Evolutionary conservation across 2,329 filamentous ascomycete species (phyloP), one percentile per base, ranked within the genome.

Genomic region (Elsinoe fawcettii): DNA sequence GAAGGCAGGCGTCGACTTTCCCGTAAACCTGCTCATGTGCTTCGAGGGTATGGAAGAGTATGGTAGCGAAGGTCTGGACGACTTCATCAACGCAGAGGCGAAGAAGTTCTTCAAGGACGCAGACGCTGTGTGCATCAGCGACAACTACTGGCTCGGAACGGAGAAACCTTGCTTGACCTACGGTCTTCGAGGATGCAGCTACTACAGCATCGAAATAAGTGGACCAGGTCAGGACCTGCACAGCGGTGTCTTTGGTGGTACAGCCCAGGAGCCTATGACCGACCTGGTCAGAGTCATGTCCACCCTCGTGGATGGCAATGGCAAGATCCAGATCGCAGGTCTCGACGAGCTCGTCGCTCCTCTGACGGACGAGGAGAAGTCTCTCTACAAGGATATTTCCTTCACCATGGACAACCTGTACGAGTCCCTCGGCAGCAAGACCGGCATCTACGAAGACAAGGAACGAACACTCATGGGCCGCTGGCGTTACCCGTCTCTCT

Each of bases 1-100:
- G 74, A 93, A 95, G 79, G 90, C 91, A 34, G 89, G 89, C 58
- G 79, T 97, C 46, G 92, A 96, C 54, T 90, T 99, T 71, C 93
- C 93, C 7, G 93, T 99, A 69, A 99, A 99, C 77, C 80, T 99
- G 63, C 83, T 99, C 63, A 97, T 96, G 89, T 99, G 93, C 79
- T 97, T 99, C 66, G 93, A 99, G 79, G 93, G 93, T 51, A 99
- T 99, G 93, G 93, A 99, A 76, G 93, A 99, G 77, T 96, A 95
- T 71, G 93, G 93, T 53, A 96, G 91, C 0, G 92, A 97, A 71
- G 93, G 93, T 36, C 80, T 99, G 57, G 93, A 99, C 68, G 92
- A 96, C 65, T 87, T 97, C 64, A 96, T 99, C 74, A 80, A 87
- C 64, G 85, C 82, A 47, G 93, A 99, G 76, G 90, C 87, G 63